phyloP scores from a whole-genome alignment of 2,329 filamentous ascomycete species.

The Colletotrichum theobromicola region DNA sequence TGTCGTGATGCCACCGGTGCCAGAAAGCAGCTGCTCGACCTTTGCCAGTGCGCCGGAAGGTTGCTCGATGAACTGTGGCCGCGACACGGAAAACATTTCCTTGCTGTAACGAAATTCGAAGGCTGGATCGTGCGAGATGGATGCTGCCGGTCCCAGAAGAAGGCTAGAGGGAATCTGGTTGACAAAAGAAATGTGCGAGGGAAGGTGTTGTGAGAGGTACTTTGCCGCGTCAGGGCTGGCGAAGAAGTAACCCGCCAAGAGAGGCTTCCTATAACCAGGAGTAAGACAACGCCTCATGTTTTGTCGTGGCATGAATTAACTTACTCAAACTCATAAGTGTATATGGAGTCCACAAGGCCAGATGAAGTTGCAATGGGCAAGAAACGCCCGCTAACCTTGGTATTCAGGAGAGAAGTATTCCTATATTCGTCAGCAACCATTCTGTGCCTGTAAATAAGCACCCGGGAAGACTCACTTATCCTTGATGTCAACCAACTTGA shows the following conservation, averaged over 20 bases:
- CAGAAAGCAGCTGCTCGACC: conserved; percentile 4
- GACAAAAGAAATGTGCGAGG: conserved; percentile 53
- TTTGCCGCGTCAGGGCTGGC: conserved; percentile 54
- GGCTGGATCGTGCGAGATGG: background rate
- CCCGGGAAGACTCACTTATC: conserved; percentile 21
- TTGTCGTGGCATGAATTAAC: background rate
- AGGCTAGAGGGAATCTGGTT: conserved; percentile 64
- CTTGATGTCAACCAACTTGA: conserved; percentile 16
- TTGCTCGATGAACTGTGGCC: conserved; percentile 10
- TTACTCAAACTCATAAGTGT: conserved; percentile 3
- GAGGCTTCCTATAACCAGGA: conserved; percentile 26
- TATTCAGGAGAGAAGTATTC: background rate
- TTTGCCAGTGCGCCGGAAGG: background rate
- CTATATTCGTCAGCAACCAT: background rate
- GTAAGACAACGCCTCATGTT: background rate
- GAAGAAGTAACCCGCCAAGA: conserved; percentile 56
- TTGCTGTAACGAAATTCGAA: conserved; percentile 9
- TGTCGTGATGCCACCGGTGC: background rate
- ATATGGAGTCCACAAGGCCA: conserved; percentile 8
- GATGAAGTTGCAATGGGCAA: conserved; percentile 28
- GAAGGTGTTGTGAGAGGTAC: conserved; percentile 63
- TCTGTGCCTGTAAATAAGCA: conserved; percentile 26
- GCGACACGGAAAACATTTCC: conserved; percentile 13
- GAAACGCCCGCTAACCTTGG: conserved; percentile 26
- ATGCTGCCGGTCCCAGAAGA: conserved; percentile 33